These are phyloP conservation scores for Citrus medica DNA, from an alignment of 345 rosid species.

Conservation along the genomic window DNA sequence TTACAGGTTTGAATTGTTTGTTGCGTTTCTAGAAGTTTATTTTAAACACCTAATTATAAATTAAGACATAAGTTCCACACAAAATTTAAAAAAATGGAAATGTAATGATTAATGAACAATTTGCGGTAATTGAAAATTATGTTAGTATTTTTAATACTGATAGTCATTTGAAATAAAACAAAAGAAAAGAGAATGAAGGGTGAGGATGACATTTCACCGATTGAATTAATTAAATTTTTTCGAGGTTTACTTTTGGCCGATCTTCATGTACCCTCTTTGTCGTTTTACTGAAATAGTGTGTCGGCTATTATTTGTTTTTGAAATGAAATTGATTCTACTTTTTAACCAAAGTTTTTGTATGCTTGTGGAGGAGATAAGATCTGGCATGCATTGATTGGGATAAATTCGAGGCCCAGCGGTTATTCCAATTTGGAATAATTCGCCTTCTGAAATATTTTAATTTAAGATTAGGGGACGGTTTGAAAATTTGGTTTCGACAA, in stretches of 20 bases:
- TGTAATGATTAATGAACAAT: too few relatives aligned
- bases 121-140: too few relatives aligned
- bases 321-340: background rate
- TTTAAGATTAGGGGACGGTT: background rate
- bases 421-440: constrained; percentile 13
- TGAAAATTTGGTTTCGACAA: background rate
- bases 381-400: background rate
- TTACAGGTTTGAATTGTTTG: too few relatives aligned
- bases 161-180: too few relatives aligned
- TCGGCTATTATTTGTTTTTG: background rate
- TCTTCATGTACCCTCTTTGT: background rate
- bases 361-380: constrained; percentile 9
- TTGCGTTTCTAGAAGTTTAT: too few relatives aligned
- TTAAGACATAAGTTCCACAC: too few relatives aligned
- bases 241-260: too few relatives aligned
- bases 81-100: too few relatives aligned
- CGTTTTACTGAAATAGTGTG: constrained; percentile 1
- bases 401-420: background rate
- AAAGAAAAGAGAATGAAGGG: background rate
- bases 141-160: too few relatives aligned
- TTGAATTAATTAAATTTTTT: background rate
- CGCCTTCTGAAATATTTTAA: background rate
- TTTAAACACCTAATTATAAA: too few relatives aligned
- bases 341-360: constrained; percentile 21
- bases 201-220: background rate